Evolutionary conservation across 1,284 basidiomycete species (phyloP).

Genomic region (Sparassis latifolia): DNA sequence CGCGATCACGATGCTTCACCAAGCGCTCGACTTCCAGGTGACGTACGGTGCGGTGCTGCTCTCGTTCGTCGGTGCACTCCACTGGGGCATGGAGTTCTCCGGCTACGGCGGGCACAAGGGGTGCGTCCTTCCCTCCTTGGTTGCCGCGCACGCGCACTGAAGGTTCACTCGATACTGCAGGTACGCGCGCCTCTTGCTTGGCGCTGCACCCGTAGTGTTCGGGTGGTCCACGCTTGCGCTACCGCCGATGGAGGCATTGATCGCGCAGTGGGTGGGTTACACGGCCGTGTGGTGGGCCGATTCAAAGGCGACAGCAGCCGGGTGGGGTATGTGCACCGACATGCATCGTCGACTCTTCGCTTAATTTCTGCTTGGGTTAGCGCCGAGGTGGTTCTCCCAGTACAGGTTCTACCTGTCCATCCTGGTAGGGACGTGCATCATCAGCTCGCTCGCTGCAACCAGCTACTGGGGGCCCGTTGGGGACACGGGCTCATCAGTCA

Average conservation of each 20-base stretch:
- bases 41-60: constrained; percentile 93
- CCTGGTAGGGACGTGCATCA: constrained; percentile 85
- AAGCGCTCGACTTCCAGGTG: constrained; percentile 76
- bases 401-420: constrained; percentile 95
- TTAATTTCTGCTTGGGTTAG: constrained; percentile 30
- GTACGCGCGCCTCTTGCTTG: constrained; percentile 70
- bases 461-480: constrained; percentile 75
- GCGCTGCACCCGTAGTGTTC: constrained; percentile 77
- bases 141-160: neutral
- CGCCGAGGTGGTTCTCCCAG: constrained; percentile 90
- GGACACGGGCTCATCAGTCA: constrained; percentile 57
- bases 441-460: constrained; percentile 71
- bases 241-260: constrained; percentile 67
- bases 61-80: constrained; percentile 89
- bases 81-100: constrained; percentile 94
- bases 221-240: constrained; percentile 88
- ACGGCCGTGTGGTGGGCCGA: constrained; percentile 84
- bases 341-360: neutral
- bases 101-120: constrained; percentile 76
- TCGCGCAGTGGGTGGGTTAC: constrained; percentile 83
- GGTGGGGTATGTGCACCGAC: constrained; percentile 67
- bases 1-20: constrained; percentile 71
- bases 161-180: constrained; percentile 2
- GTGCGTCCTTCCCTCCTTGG: constrained; percentile 2
- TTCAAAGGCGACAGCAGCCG: constrained; percentile 60